Base-by-base conservation (phyloP, 2,329 filamentous ascomycete species). In the Fonsecaea pugnacius region DNA sequence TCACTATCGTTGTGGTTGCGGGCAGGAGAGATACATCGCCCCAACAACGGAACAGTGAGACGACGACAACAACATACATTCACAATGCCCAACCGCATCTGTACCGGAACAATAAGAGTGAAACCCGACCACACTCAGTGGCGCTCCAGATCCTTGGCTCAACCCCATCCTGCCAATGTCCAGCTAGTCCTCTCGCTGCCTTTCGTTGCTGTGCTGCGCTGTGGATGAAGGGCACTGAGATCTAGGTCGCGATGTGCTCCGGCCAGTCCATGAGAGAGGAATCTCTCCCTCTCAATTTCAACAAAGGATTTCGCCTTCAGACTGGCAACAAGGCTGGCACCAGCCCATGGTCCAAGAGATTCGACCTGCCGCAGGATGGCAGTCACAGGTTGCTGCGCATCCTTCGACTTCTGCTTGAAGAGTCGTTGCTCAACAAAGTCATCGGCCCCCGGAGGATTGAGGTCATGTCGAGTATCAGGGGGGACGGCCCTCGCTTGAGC, bases 261-360 rank as follows among this genome's bases (percentile, higher is more conserved):
- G 14, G 78, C 75, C 40, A 83, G 70, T 32, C 80, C 80, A 69
- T 82, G 75, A 52, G 80, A 78, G 40, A 89, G 73, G 69, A 88
- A 90, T 50, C 83, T 83, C 55, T 90, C 87, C 30, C 85, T 79
- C 70, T 89, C 87, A 21, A 89, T 82, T 73, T 89, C 87, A 5
- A 88, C 84, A 52, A 86, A 79, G 0, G 86, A 86, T 63, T 83
- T 83, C 24, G 88, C 80, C 58, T 85, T 84, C 69, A 89, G 75
- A 66, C 82, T 83, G 0, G 84, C 81, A 6, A 87, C 76, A 21
- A 90, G 75, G 72, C 86, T 89, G 3, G 84, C 87, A 6, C 87
- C 87, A 4, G 84, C 84, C 87, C 87, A 90, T 2, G 86, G 75
- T 1, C 87, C 87, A 4, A 89, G 74, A 6, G 84, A 84, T 65